A percentile compares a stretch with the other conserved stretches of the same genome.
phyloP scores from a whole-genome alignment of 73 alveolate genomes.

The Breviolum minutum region DNA sequence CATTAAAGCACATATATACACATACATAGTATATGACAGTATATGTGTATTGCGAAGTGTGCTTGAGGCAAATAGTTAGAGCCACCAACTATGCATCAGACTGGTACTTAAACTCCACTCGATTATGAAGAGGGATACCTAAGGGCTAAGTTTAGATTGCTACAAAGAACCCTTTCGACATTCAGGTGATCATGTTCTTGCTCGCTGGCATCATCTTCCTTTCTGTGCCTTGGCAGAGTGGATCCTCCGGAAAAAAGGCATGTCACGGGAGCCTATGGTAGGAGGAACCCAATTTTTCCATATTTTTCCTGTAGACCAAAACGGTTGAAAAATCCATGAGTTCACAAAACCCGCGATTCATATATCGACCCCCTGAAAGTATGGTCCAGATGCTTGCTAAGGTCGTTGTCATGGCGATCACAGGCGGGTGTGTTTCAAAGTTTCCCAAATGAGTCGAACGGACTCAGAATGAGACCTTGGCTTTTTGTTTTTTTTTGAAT shows the following conservation, averaged over 20 bases:
- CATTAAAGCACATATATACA: no score
- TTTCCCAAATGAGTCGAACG: background rate
- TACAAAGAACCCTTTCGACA: background rate
- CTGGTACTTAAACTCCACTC: no score
- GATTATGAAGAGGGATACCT: background rate
- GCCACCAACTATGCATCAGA: no score
- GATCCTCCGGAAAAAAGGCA: background rate
- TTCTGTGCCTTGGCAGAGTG: conserved; percentile 8
- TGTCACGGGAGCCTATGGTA: background rate
- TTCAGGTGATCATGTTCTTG: conserved; percentile 74
- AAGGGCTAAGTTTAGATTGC: no score
- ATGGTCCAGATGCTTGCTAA: background rate
- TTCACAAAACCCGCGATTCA: background rate
- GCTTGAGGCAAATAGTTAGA: no score
- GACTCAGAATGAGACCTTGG: background rate
- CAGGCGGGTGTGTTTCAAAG: conserved; percentile 2
- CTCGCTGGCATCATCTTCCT: conserved; percentile 77
- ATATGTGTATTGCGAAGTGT: no score
- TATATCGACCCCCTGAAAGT: background rate
- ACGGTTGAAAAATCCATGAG: no score
- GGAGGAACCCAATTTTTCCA: background rate
- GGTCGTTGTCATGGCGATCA: conserved; percentile 88
- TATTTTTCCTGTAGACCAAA: background rate
- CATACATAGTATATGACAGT: no score
- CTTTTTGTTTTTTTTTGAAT: no score